These are phyloP conservation scores for Globisporangium recalcitrans DNA, from an alignment of 352 stramenopile genomes.

Conservation along the genomic window DNA sequence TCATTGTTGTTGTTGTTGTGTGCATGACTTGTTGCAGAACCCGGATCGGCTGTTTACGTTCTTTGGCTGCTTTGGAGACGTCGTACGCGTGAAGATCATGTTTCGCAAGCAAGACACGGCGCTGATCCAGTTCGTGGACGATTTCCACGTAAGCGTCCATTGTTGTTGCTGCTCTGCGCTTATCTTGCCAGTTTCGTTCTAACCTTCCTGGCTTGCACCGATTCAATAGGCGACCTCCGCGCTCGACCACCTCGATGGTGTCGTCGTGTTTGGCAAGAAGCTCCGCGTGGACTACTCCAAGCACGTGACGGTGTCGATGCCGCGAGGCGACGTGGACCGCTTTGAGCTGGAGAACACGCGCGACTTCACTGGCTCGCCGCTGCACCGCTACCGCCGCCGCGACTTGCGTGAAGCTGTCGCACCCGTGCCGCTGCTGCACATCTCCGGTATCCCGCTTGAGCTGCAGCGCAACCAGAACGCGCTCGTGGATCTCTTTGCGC, in stretches of 20 bases:
- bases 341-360: slow-evolving; percentile 83
- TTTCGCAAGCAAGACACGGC: slow-evolving; percentile 81
- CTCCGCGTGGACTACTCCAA: slow-evolving; percentile 82
- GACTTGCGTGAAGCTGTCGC: slow-evolving; percentile 56
- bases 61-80: slow-evolving; percentile 81
- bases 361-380: slow-evolving; percentile 67
- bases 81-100: slow-evolving; percentile 84
- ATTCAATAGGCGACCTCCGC: slow-evolving; percentile 53
- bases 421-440: slow-evolving; percentile 56
- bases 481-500: slow-evolving; percentile 59
- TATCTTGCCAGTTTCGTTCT: too few species aligned
- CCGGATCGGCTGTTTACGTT: slow-evolving; percentile 71
- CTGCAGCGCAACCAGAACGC: slow-evolving; percentile 59
- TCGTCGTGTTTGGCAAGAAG: slow-evolving; percentile 74
- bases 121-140: slow-evolving; percentile 74
- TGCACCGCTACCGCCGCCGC: slow-evolving; percentile 74
- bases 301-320: slow-evolving; percentile 77
- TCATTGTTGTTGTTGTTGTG: slow-evolving; percentile 6
- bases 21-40: slow-evolving; percentile 26
- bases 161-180: neutral
- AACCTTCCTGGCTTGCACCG: neutral
- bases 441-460: slow-evolving; percentile 68
- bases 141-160: slow-evolving; percentile 52
- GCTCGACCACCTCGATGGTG: slow-evolving; percentile 69
- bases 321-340: slow-evolving; percentile 64